phyloP scores from a whole-genome alignment of 2,329 filamentous ascomycete species.

The Apiospora hydei region DNA sequence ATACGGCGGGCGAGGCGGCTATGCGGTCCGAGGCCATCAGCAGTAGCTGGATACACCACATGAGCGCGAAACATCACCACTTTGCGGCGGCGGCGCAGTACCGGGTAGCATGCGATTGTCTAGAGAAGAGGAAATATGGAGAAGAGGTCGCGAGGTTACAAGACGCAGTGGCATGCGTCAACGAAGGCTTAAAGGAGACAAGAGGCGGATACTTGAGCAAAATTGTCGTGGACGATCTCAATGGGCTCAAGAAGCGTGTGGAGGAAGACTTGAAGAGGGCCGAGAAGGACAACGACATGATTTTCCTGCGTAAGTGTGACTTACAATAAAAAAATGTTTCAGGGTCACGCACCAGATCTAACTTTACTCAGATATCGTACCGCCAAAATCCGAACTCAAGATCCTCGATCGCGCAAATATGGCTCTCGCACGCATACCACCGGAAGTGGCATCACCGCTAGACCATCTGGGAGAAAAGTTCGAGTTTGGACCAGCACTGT shows the following conservation, averaged over 20 bases:
- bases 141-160: slow-evolving; percentile 89
- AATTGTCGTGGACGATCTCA: slow-evolving; percentile 80
- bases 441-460: slow-evolving; percentile 81
- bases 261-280: slow-evolving; percentile 89
- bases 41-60: slow-evolving; percentile 97
- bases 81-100: slow-evolving; percentile 97
- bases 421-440: slow-evolving; percentile 80
- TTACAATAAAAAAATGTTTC: no score
- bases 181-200: slow-evolving; percentile 85
- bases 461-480: slow-evolving; percentile 80
- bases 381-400: slow-evolving; percentile 87
- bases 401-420: slow-evolving; percentile 87
- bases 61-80: slow-evolving; percentile 96
- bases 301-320: slow-evolving; percentile 77
- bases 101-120: slow-evolving; percentile 84
- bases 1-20: slow-evolving; percentile 81
- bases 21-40: slow-evolving; percentile 89
- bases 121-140: slow-evolving; percentile 94
- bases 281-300: slow-evolving; percentile 95
- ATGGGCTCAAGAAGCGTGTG: slow-evolving; percentile 81
- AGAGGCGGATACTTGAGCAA: slow-evolving; percentile 79
- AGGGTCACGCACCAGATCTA: slow-evolving; percentile 32
- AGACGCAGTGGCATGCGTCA: slow-evolving; percentile 83
- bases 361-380: slow-evolving; percentile 67
- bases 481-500: slow-evolving; percentile 84